phyloP scores from a whole-genome alignment of 768 basidiomycete genomes.

The Mycena rebaudengoi region DNA sequence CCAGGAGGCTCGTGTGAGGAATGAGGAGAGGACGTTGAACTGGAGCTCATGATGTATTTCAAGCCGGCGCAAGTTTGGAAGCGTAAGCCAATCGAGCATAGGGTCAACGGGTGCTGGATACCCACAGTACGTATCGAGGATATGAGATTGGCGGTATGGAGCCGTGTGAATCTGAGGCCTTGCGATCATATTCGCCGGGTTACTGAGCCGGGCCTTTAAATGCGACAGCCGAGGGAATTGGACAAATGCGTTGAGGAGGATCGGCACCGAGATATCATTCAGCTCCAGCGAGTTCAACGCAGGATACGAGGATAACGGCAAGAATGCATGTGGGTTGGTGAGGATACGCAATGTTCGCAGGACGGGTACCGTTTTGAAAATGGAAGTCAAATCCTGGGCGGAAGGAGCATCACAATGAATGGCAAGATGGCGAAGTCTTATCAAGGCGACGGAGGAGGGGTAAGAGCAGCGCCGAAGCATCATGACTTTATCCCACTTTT shows the following conservation, averaged over 20 bases:
- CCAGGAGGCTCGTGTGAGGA: background rate
- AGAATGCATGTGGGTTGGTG: background rate
- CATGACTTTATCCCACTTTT: no score
- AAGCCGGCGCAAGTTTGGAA: background rate
- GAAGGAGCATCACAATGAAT: background rate
- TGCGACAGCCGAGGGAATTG: background rate
- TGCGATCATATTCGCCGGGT: background rate
- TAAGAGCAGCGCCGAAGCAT: no score
- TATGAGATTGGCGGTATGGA: background rate
- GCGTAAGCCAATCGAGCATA: background rate
- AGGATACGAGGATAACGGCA: background rate
- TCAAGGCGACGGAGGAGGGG: background rate
- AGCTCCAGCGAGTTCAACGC: background rate
- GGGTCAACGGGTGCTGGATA: background rate
- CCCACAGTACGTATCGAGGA: background rate
- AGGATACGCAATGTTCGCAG: background rate
- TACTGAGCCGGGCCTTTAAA: background rate
- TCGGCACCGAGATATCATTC: background rate
- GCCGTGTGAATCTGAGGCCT: background rate
- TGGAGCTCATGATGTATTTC: background rate
- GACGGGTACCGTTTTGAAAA: background rate
- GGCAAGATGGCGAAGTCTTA: background rate
- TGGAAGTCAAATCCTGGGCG: background rate
- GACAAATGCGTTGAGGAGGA: background rate
- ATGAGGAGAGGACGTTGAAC: background rate